phyloP scores from a whole-genome alignment of 805 yeast species.

The Isabelozyma heimii region DNA sequence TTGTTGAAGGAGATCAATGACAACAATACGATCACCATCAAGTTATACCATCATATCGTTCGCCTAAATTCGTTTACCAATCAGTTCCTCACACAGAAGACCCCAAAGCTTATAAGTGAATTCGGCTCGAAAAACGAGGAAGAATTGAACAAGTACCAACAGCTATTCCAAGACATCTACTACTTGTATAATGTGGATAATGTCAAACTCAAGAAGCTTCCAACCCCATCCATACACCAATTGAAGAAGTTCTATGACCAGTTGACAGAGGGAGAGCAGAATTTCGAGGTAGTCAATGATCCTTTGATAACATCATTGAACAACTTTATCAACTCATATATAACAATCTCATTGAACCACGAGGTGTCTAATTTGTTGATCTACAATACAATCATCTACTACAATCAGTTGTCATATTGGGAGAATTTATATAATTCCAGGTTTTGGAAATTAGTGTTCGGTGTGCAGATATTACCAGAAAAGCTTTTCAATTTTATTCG shows the following conservation, averaged over 20 bases:
- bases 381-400: conserved; percentile 29
- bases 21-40: conserved; percentile 29
- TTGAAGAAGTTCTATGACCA: conserved; percentile 7
- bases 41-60: conserved; percentile 17
- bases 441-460: conserved; percentile 25
- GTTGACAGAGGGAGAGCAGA: background rate
- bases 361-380: conserved; percentile 32
- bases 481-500: conserved; percentile 14
- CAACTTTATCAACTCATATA: conserved; percentile 21
- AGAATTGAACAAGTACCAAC: conserved; percentile 9
- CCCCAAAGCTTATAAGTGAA: conserved; percentile 6
- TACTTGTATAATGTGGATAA: conserved; percentile 19
- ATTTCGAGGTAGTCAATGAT: background rate
- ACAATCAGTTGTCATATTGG: conserved; percentile 37
- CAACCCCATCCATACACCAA: conserved; percentile 6
- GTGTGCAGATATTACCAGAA: conserved; percentile 34
- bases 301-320: conserved; percentile 1
- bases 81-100: conserved; percentile 16
- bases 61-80: conserved; percentile 19
- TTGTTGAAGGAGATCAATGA: conserved; percentile 17
- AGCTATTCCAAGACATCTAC: conserved; percentile 20
- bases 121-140: conserved; percentile 1
- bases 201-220: conserved; percentile 10
- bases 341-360: conserved; percentile 18
- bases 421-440: conserved; percentile 21